Evolutionary conservation across 1,284 basidiomycete species (phyloP), one percentile per base, ranked within the genome.

Genomic region (Sanghuangporus sanghuang): DNA sequence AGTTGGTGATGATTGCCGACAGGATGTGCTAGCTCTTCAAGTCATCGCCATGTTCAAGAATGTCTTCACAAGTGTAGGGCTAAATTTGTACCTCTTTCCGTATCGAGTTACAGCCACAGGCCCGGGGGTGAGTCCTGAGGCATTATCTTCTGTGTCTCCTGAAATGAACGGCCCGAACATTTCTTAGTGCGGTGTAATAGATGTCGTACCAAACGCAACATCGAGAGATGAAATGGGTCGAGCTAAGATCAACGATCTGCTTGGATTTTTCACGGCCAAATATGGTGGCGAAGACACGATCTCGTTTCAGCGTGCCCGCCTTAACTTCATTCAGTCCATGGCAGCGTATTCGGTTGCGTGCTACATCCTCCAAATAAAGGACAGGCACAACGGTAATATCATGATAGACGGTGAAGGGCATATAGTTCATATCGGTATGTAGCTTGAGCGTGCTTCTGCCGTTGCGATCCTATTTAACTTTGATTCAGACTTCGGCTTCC

Each of bases 1-100:
- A 80, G 97, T 99, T 65, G 97, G 97, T 60, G 97, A 99, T 73
- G 97, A 99, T 73, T 99, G 97, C 75, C 87, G 97, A 52, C 97
- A 99, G 76, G 97, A 99, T 71, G 91, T 98, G 21, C 83, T 99
- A 46, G 97, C 97, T 0, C 79, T 99, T 62, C 97, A 99, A 73
- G 80, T 98, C 68, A 99, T 99, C 67, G 97, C 97, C 8, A 98
- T 99, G 94, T 97, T 99, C 84, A 99, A 99, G 78, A 98, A 97
- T 74, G 92, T 98, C 67, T 99, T 96, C 77, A 92, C 85, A 12
- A 82, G 82, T 65, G 85, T 96, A 59, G 97, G 97, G 0, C 78
- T 99, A 62, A 93, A 90, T 18, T 79, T 98, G 36, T 98, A 99
- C 71, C 83, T 99, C 32, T 96, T 89, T 75, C 97, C 97, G 0